Evolutionary conservation across 305 asterid genomes (phyloP).

Genomic region (Andrographis paniculata): DNA sequence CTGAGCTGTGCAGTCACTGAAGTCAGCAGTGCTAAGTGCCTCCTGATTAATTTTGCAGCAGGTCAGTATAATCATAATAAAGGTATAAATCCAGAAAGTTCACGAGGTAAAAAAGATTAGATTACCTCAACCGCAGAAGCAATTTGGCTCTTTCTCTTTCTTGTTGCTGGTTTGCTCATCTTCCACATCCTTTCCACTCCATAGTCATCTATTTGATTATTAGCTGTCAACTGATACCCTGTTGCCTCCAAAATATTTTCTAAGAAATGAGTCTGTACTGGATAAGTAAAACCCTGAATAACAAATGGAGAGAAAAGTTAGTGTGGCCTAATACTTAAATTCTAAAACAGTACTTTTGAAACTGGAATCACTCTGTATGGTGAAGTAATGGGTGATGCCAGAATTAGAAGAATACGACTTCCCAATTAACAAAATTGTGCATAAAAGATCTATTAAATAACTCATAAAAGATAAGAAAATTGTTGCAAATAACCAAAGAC

Average conservation of each 20-base stretch:
- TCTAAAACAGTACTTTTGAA: not conserved
- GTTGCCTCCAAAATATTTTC: conserved; percentile 77
- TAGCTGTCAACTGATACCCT: conserved; percentile 70
- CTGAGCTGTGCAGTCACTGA: conserved; percentile 44
- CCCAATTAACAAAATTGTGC: too few species aligned
- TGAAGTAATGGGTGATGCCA: too few species aligned
- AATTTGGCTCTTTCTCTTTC: conserved; percentile 87
- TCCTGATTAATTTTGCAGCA: conserved; percentile 42
- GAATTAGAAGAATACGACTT: too few species aligned
- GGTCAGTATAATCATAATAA: conserved; percentile 24
- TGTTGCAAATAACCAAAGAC: conserved; percentile 1
- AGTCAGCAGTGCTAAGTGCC: conserved; percentile 59
- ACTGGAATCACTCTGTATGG: too few species aligned
- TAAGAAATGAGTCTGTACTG: conserved; percentile 67
- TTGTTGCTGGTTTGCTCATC: conserved; percentile 71
- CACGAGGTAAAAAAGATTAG: conserved; percentile 10
- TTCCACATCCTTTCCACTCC: conserved; percentile 81
- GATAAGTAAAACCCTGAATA: conserved; percentile 78
- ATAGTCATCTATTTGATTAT: conserved; percentile 89
- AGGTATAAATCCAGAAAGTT: conserved; percentile 13
- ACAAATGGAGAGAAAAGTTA: conserved; percentile 13
- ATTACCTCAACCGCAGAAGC: conserved; percentile 89
- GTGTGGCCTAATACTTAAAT: not conserved
- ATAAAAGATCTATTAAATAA: too few species aligned
- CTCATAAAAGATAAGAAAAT: conserved; percentile 13